phyloP scores from a whole-genome alignment of 148 eudicot species.

The Euryodendron excelsum region DNA sequence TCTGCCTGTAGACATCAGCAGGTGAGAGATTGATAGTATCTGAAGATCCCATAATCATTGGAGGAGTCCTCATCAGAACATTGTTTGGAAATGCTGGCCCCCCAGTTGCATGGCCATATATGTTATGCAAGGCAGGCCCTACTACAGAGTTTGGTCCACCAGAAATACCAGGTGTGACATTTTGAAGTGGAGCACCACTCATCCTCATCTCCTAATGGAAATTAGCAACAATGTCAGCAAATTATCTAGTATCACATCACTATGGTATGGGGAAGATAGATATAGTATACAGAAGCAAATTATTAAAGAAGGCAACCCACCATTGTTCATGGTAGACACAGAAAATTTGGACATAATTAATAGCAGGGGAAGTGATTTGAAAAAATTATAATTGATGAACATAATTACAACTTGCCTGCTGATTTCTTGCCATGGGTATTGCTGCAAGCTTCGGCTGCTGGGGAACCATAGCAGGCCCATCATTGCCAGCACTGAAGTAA shows the following conservation, averaged over 20 bases:
- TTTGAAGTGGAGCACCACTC: slow-evolving; percentile 50
- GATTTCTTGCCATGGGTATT: slow-evolving; percentile 65
- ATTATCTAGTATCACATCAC: neutral
- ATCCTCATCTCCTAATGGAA: slow-evolving; percentile 55
- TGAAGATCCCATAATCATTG: slow-evolving; percentile 47
- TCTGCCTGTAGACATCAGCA: slow-evolving; percentile 72
- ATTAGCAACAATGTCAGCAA: slow-evolving; percentile 2
- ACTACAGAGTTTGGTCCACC: slow-evolving; percentile 37
- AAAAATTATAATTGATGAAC: neutral
- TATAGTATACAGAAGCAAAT: neutral
- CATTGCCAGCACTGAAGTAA: slow-evolving; percentile 38
- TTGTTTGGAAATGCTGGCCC: slow-evolving; percentile 50
- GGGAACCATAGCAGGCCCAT: slow-evolving; percentile 41
- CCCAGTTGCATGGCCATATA: slow-evolving; percentile 48
- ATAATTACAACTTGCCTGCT: slow-evolving; percentile 50
- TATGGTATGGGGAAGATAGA: neutral
- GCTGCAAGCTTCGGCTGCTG: slow-evolving; percentile 79
- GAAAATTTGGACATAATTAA: neutral
- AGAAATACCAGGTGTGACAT: slow-evolving; percentile 39
- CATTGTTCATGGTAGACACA: neutral
- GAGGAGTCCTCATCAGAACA: slow-evolving; percentile 52
- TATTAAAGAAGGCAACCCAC: neutral
- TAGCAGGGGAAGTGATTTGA: neutral
- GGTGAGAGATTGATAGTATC: slow-evolving; percentile 54
- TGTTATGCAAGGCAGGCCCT: slow-evolving; percentile 47